A percentile compares a stretch with the other conserved stretches of the same genome.
Evolutionary conservation across 352 stramenopile species (phyloP).

Genomic region (Blastocystis sp.): DNA sequence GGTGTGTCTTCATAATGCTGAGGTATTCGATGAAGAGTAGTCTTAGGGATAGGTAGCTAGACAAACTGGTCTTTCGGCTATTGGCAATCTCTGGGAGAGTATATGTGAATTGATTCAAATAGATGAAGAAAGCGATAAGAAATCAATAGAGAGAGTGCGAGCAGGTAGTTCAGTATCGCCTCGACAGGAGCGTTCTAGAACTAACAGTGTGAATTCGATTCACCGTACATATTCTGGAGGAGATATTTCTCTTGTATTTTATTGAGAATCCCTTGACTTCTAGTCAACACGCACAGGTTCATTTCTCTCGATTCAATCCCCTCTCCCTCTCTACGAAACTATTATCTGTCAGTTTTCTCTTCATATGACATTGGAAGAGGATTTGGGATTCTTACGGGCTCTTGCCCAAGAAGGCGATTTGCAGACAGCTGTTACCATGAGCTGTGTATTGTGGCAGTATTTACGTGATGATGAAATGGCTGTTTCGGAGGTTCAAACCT

Average conservation of each 20-base stretch:
- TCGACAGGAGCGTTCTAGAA: neutral
- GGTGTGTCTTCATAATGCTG: neutral
- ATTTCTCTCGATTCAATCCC: neutral
- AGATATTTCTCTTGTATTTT: neutral
- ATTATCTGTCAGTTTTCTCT: neutral
- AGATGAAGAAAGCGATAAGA: too few species aligned
- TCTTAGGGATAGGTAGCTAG: too few species aligned
- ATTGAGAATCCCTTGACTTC: neutral
- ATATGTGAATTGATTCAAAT: too few species aligned
- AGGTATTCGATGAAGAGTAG: too few species aligned
- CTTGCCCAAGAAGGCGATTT: conserved; percentile 51
- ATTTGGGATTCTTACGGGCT: conserved; percentile 19
- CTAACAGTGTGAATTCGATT: too few species aligned
- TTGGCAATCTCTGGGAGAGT: too few species aligned
- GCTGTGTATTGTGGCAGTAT: conserved; percentile 38
- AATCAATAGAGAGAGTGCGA: too few species aligned
- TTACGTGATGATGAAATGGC: neutral
- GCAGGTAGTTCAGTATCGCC: neutral
- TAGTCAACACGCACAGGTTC: neutral
- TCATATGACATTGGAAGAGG: neutral
- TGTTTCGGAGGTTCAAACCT: neutral
- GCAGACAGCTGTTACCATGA: conserved; percentile 6
- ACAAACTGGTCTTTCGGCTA: too few species aligned
- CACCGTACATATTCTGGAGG: neutral
- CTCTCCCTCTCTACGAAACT: neutral